Base-by-base conservation (phyloP, 2,329 filamentous ascomycete species). In the Aspergillus nomiae region DNA sequence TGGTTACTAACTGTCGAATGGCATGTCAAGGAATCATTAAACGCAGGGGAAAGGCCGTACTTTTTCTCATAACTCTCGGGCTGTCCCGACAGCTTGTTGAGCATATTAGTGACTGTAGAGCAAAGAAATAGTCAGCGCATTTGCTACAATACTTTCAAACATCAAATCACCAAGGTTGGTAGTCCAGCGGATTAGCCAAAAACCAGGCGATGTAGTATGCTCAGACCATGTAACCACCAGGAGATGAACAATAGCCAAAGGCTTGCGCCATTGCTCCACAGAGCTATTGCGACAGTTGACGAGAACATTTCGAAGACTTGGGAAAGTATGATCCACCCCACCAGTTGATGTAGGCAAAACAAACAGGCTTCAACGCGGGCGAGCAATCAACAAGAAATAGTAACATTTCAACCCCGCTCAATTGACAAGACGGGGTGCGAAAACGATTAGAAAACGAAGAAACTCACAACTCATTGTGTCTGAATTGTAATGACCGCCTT, bases 31-130 rank as follows among this genome's bases (percentile, higher is more conserved):
- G 60, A 58, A 53, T 41, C 19, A n/a, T 21, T 34, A 32, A n/a
- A 34, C 16, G 45, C 24, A 28, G 58, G 53, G 51, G 34, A 41
- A 19, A 43, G 48, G 50, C 74, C 83, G 74, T 83, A 96, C 92
- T 99, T 99, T 83, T 96, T 97, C 78, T 98, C 95, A 84, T 99
- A 99, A 83, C 92, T 97, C 72, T 96, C 93, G 71, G 94, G 94
- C 83, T 98, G 94, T 80, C 94, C 93, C 75, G 96, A 92, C 74
- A 97, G 90, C 87, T 94, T 93, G 83, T 94, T 96, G 74, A 97
- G 86, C 92, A 97, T 96, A 76, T 86, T 90, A 71, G 90, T 84
- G 82, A 96, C 93, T 96, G 54, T 96, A 56, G 28, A 48, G 45
- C 16, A 57, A 34, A 46, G 38, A 9, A 21, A 46, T 28, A 21